Evolutionary conservation across 202 grass and related monocot species (phyloP), one percentile per base, ranked within the genome.

Genomic region (Zoysia matrella): DNA sequence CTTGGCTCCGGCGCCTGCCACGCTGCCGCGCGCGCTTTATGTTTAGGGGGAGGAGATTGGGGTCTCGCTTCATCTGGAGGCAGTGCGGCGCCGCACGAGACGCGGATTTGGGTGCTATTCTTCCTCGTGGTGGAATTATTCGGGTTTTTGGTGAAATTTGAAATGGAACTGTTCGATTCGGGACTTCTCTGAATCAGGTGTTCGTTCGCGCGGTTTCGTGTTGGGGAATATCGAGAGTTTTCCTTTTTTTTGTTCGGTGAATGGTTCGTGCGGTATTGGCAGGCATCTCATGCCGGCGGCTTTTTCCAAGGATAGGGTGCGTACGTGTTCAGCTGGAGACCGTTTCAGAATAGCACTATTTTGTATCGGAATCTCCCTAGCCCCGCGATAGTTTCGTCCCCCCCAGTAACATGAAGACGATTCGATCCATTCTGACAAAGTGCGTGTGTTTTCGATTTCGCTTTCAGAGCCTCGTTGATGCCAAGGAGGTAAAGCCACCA

Each of bases 311-410:
- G 81, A 22, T 76, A 69, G 61, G 76, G 69, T n/a, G 81, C 41
- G 42, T 61, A 83, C 83, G 81, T 82, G 86, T 76, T 76, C 44
- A 56, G 77, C 8, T 74, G 11, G 54, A 44, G 60, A 53, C 64
- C 30, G 86, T 69, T 79, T 78, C 69, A 71, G 68, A 85, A 74
- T 89, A 84, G 30, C 30, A 36, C 30, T 36, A 36, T 82, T 73
- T 90, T 85, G 87, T 75, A 84, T 86, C 41, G 60, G 54, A 80
- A 77, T 84, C 15, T 51, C 40, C 62, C 54, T 7, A 71, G 69
- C 72, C 30, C 14, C 53, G 48, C 4, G 3, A 42, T 68, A 22
- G 76, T 13, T 76, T 10, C 46, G n/a, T 3, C 36, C 9, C 39
- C 12, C 0, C 36, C 3, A 8, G 43, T 30, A 71, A 15, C 14